Base-by-base conservation (phyloP, 2,329 filamentous ascomycete species). In the Colletotrichum horii region DNA sequence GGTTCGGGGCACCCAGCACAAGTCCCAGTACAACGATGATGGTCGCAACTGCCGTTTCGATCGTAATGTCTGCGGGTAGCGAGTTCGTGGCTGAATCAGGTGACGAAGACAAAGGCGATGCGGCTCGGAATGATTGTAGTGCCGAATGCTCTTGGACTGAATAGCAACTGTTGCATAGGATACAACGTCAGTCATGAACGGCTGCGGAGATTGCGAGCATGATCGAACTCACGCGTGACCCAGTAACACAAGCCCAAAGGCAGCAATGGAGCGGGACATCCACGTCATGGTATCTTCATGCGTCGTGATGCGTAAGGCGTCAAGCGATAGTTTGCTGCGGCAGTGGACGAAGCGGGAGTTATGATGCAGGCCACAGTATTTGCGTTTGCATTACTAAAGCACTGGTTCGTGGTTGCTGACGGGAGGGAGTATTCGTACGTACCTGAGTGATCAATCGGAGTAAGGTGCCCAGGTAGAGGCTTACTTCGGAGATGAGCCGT, bases 71-170 rank as follows among this genome's bases (percentile, higher is more conserved):
- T 77, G 94, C 86, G 0, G 97, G 96, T 2, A 98, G 89, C 19
- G 90, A 87, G 6, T 89, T 83, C 30, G 86, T 81, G 6, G 87
- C 80, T 56, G 88, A 83, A 34, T 87, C 85, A 58, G 87, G 83
- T 69, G 88, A 84, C 38, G 88, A 87, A n/a, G 71, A 60, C 11
- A 76, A 22, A 4, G 34, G 61, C 26, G 61, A 76, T 66, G 89
- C 87, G 68, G 84, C 83, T 70, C 86, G 85, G 79, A 89, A 88
- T 71, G 93, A 91, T 79, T 93, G 91, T 66, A 98, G 91, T 26
- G 93, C 89, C 8, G 95, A 94, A 86, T 98, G 95, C 87, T 99
- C 97, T 85, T 98, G 94, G 62, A 96, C 96, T 67, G 97, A 99
- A 86, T 98, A 99, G 86, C 96, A 97, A 78, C 97, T 99, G 83